Conservation (phyloP, 228 moss, liverwort and hornwort species). For the Sphagnum fallax region DNA sequence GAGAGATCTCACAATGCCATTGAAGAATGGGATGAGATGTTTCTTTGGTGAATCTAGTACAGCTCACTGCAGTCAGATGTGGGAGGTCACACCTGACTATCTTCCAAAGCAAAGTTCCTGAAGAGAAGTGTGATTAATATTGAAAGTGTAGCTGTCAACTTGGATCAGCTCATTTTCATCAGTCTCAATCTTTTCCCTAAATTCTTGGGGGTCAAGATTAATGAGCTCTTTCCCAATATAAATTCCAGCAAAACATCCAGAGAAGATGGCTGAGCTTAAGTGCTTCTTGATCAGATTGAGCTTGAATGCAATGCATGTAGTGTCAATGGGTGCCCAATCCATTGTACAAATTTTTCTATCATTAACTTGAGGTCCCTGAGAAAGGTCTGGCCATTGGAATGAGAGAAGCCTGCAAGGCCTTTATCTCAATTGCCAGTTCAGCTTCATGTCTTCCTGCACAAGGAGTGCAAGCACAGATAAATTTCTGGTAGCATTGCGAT, state of each 20-base stretch:
- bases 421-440: conserved; percentile 13
- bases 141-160: conserved; percentile 1
- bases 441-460: conserved; percentile 2
- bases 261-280: conserved; percentile 4
- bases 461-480: too few relatives aligned
- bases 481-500: too few relatives aligned
- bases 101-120: conserved; percentile 8
- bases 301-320: conserved; percentile 16
- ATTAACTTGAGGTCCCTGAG: conserved; percentile 17
- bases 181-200: not conserved
- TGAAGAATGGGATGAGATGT: too few relatives aligned
- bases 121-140: conserved; percentile 9
- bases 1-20: too few relatives aligned
- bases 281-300: conserved; percentile 6
- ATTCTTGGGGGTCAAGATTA: conserved; percentile 2
- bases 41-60: too few relatives aligned
- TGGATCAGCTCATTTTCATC: conserved; percentile 17
- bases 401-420: conserved; percentile 9
- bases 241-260: conserved; percentile 4
- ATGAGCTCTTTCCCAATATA: not conserved
- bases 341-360: conserved; percentile 14
- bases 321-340: conserved; percentile 23
- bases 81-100: conserved; percentile 5
- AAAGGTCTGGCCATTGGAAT: conserved; percentile 11
- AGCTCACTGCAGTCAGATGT: too few relatives aligned